A percentile compares a stretch with the other conserved stretches of the same genome.
These are phyloP conservation scores for Leptodontidium sp. DNA, from an alignment of 2,329 filamentous ascomycete genomes.

Conservation along the genomic window DNA sequence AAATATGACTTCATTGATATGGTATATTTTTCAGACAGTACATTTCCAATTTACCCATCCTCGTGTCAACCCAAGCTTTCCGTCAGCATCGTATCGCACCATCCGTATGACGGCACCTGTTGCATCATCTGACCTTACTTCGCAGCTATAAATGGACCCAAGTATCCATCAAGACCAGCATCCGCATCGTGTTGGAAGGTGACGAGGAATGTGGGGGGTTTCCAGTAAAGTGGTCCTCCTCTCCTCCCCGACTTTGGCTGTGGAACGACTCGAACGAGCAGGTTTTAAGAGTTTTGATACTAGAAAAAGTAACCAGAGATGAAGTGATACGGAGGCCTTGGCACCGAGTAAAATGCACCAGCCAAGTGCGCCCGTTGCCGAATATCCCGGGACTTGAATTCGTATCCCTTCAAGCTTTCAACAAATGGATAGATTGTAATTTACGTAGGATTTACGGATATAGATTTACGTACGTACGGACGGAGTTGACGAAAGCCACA, in stretches of 20 bases:
- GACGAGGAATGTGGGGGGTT: constrained; percentile 1
- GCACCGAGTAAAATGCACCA: background rate
- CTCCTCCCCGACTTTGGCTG: background rate
- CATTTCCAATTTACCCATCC: background rate
- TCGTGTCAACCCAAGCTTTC: background rate
- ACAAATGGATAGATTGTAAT: no score
- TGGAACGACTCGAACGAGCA: background rate
- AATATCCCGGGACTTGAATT: background rate
- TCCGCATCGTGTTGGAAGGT: background rate
- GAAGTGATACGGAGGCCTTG: background rate
- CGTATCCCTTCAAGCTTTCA: background rate
- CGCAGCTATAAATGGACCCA: constrained; percentile 1
- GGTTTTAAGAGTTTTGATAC: background rate
- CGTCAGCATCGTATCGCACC: background rate
- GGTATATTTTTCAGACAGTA: no score
- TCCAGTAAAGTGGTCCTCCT: constrained; percentile 1
- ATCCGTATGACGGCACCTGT: constrained; percentile 13
- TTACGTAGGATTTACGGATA: no score
- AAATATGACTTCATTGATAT: constrained; percentile 17
- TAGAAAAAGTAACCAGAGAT: background rate
- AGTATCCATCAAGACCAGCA: background rate
- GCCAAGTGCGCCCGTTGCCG: background rate
- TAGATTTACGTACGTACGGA: background rate
- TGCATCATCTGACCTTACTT: constrained; percentile 6
- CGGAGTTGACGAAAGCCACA: background rate